Percentiles rank a stretch among this genome's conserved stretches.
These are phyloP conservation scores for Elsinoe arachidis DNA, from an alignment of 2,329 filamentous ascomycete genomes.

Conservation along the genomic window DNA sequence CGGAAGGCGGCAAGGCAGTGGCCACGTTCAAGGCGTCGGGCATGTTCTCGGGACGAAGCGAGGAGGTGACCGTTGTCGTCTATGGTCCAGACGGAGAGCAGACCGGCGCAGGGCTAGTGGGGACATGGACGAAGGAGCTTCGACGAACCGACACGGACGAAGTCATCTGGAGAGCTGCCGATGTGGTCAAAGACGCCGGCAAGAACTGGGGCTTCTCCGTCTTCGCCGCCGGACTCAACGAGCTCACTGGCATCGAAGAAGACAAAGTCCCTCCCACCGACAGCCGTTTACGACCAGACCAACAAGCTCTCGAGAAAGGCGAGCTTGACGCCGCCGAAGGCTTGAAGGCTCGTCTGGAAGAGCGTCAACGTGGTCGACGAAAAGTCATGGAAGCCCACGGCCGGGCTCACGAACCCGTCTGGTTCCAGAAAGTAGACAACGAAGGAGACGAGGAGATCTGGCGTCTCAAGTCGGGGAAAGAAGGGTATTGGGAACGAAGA, in stretches of 20 bases:
- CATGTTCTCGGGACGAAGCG: constrained; percentile 91
- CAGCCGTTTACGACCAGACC: constrained; percentile 74
- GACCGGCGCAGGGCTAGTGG: constrained; percentile 59
- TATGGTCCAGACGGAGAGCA: constrained; percentile 48
- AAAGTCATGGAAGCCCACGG: constrained; percentile 67
- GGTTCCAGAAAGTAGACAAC: constrained; percentile 63
- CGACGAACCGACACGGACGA: constrained; percentile 54
- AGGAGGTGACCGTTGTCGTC: constrained; percentile 74
- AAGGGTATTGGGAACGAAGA: constrained; percentile 90
- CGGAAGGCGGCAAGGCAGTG: constrained; percentile 70
- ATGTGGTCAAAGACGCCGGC: constrained; percentile 67
- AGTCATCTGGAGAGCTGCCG: constrained; percentile 70
- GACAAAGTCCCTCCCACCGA: constrained; percentile 72
- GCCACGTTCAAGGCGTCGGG: constrained; percentile 89
- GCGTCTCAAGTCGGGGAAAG: constrained; percentile 66
- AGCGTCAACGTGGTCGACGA: constrained; percentile 68
- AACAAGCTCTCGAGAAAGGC: constrained; percentile 73
- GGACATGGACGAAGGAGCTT: constrained; percentile 77
- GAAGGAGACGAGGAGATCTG: constrained; percentile 36
- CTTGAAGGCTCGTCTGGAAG: constrained; percentile 75
- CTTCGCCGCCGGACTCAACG: constrained; percentile 80
- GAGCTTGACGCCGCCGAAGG: constrained; percentile 75
- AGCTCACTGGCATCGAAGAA: constrained; percentile 72
- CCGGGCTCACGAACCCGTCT: constrained; percentile 64
- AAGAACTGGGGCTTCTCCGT: constrained; percentile 80